Percentiles rank a stretch among this genome's conserved stretches.
Evolutionary conservation across 2,329 filamentous ascomycete genomes (phyloP).

Genomic region (Apiospora hydei): DNA sequence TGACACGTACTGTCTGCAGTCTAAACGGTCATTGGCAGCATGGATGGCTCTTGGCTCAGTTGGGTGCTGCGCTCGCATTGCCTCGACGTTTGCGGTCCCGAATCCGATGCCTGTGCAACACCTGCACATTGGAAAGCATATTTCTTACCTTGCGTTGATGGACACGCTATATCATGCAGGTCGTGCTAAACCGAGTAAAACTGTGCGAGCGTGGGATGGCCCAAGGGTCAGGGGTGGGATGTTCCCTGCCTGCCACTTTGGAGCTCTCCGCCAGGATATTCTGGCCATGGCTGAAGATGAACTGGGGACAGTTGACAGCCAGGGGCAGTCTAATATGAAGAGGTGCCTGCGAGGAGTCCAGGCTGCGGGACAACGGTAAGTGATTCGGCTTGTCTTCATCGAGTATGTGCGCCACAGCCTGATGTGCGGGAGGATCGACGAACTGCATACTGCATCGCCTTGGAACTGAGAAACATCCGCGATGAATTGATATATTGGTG

Average conservation of each 20-base stretch:
- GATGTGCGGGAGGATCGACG: neutral
- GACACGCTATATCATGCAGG: neutral
- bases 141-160: neutral
- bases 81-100: too few species aligned
- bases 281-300: neutral
- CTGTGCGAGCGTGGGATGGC: neutral
- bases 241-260: neutral
- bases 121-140: neutral
- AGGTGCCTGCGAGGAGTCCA: neutral
- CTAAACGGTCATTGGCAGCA: neutral
- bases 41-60: too few species aligned
- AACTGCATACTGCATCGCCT: neutral
- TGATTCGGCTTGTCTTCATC: neutral
- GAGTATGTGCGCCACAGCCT: neutral
- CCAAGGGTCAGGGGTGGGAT: neutral
- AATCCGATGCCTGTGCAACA: too few species aligned
- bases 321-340: neutral
- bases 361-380: neutral
- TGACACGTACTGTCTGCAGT: neutral
- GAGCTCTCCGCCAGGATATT: neutral
- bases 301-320: neutral
- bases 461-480: neutral
- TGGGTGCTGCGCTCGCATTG: too few species aligned
- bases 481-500: neutral
- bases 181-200: neutral